Conservation (phyloP, 305 asterid species). For the Fraxinus latifolia region DNA sequence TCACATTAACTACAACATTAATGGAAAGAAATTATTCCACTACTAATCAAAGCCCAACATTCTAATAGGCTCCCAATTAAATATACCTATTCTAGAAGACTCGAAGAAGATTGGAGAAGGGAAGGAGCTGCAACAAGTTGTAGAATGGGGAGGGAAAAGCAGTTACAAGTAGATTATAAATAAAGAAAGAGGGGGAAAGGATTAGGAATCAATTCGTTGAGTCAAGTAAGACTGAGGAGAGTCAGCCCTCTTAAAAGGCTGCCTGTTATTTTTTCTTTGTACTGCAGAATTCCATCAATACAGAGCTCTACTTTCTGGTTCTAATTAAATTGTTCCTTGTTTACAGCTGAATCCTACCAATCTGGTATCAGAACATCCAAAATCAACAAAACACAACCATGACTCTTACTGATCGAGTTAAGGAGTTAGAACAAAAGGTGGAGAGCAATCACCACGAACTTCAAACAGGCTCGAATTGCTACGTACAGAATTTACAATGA, state of each 20-base stretch:
- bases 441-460: neutral
- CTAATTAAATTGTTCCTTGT: neutral
- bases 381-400: neutral
- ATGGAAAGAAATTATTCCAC: conserved; percentile 9
- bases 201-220: neutral
- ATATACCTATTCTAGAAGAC: neutral
- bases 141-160: neutral
- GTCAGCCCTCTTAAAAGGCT: neutral
- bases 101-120: neutral
- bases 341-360: neutral
- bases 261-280: neutral
- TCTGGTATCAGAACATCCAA: neutral
- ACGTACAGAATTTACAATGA: neutral
- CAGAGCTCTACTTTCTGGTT: neutral
- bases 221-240: neutral
- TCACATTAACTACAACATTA: conserved; percentile 14
- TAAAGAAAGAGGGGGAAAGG: neutral
- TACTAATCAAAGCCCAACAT: conserved; percentile 1
- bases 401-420: neutral
- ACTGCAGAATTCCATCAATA: neutral
- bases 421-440: neutral
- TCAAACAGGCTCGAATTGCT: neutral
- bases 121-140: neutral
- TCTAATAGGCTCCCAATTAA: neutral
- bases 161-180: neutral